Base-by-base conservation (phyloP, 2,329 filamentous ascomycete genomes). In the Fusarium sp. region DNA sequence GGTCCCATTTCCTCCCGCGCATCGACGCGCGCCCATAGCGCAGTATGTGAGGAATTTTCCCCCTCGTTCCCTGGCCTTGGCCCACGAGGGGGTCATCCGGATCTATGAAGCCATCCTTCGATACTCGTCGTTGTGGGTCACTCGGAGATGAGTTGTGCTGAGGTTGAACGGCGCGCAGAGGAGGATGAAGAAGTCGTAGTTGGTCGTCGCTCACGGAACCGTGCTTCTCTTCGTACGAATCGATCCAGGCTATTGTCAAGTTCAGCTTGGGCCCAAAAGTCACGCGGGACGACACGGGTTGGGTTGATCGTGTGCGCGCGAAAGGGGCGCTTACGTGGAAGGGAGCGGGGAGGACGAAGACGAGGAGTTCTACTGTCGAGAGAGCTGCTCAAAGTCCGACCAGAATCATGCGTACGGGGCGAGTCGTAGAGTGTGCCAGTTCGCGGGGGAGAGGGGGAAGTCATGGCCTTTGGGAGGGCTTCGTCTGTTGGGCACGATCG, bases 1-100 rank as follows among this genome's bases (percentile, higher is more conserved):
- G 88, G 75, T 91, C 89, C 88, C 89, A 91, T 81, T 86, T 86
- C 67, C 88, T 85, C 4, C 88, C 88, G 55, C 79, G 80, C 72
- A 76, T 80, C 27, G 82, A 82, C 79, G 86, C 79, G 80, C 85
- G 85, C 51, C 87, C 84, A 73, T 87, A 79, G 75, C 81, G 82
- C 60, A 89, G 83, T 24, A 89, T 80, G 61, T 84, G 83, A 60
- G 86, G 85, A 22, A 89, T 79, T 67, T 80, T 84, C 24, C 78
- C 78, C 42, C 79, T 80, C 7, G 78, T 74, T 36, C 79, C 79
- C 60, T 81, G 80, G 3, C 79, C 80, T 9, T 82, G 78, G 6
- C 82, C 81, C 27, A 81, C 72, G 6, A 80, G 73, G 29, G 82
- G 81, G 60, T 87, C 84, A 7, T 82, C 80, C 64, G 77, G 83